phyloP scores from a whole-genome alignment of 495 filamentous ascomycete genomes.

The Chaetomium tenue region DNA sequence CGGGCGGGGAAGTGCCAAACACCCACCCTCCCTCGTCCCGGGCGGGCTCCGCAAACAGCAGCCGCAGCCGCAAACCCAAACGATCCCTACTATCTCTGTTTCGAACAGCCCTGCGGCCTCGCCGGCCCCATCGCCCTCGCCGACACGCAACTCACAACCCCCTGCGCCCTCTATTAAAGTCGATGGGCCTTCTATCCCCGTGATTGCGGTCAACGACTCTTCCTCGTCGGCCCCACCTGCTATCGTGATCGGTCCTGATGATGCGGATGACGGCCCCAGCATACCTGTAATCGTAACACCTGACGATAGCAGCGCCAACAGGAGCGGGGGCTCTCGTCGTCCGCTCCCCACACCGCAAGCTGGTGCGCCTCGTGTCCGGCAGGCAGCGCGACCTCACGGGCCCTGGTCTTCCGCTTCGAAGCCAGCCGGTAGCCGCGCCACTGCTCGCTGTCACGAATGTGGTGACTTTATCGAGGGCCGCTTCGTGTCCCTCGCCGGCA shows the following conservation, averaged over 20 bases:
- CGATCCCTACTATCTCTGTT: constrained; percentile 62
- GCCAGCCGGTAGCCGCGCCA: constrained; percentile 57
- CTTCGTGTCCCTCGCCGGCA: constrained; percentile 74
- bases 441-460: constrained; percentile 81
- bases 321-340: constrained; percentile 33
- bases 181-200: constrained; percentile 34
- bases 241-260: constrained; percentile 48
- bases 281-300: constrained; percentile 49
- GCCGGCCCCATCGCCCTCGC: constrained; percentile 30
- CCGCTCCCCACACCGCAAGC: constrained; percentile 43
- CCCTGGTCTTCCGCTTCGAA: constrained; percentile 50
- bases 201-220: constrained; percentile 35
- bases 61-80: constrained; percentile 28
- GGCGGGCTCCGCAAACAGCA: constrained; percentile 30
- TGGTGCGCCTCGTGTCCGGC: constrained; percentile 37
- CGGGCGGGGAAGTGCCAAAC: constrained; percentile 23
- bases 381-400: constrained; percentile 41
- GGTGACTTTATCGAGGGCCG: constrained; percentile 80
- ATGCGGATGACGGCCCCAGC: constrained; percentile 32
- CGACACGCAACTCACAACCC: constrained; percentile 36
- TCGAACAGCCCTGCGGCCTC: constrained; percentile 45
- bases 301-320: constrained; percentile 36
- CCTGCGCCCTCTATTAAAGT: constrained; percentile 42
- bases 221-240: constrained; percentile 30
- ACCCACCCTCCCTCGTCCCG: constrained; percentile 32